Evolutionary conservation across 2,329 filamentous ascomycete genomes (phyloP), one percentile per base, ranked within the genome.

Genomic region (Aspergillus pseudonomiae): DNA sequence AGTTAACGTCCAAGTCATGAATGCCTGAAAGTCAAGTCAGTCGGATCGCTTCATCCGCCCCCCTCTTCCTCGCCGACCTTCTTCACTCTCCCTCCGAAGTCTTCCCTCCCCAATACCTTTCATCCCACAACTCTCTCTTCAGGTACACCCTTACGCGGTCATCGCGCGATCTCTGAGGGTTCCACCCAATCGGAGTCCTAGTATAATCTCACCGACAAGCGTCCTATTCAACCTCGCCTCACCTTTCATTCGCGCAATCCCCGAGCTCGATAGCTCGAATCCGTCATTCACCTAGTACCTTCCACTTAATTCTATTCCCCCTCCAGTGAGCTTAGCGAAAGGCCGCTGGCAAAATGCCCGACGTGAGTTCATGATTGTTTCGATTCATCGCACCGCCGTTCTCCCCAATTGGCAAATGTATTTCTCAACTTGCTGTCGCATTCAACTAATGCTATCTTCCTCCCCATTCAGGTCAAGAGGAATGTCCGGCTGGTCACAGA

Each of bases 401-500:
- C 7, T 43, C 41, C 60, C 63, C 58, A 53, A 63, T 62, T 57
- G 56, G 54, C 55, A 46, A 46, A 50, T n/a, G 57, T 28, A 52
- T 41, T 46, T 34, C 52, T 54, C 30, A 36, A 57, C 30, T 46
- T 53, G 50, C 46, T 60, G 62, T 68, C 67, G 66, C 69, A 68
- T 66, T n/a, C 32, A 54, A 63, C 72, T 76, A 64, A 75, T 61
- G 19, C 52, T 57, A 34, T 52, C 28, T 62, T 30, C 46, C 53
- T 46, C 48, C 55, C 46, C 58, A 45, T 53, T 46, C 71, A 91
- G 89, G 81, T 90, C 74, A 91, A 97, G 86, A 89, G 95, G 75
- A 91, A 88, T 75, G 86, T 99, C 80, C 96, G 94, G 87, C 88
- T 99, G 82, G 86, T 97, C 71, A 98, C 95, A 58, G 90, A 95